phyloP scores from a whole-genome alignment of 768 basidiomycete genomes.

The Serendipita sp. region DNA sequence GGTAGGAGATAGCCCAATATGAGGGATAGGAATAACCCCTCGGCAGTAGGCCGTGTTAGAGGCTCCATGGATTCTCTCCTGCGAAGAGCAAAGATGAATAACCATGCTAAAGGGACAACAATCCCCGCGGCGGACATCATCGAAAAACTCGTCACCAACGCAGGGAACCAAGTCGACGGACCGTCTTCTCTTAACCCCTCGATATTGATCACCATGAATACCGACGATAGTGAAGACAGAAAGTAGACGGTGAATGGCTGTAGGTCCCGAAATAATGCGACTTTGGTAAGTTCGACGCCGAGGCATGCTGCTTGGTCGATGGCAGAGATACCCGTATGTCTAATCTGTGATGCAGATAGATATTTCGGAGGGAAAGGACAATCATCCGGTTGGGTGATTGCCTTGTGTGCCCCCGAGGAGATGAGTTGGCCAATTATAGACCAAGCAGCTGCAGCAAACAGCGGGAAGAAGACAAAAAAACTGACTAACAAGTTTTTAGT shows the following conservation, averaged over 20 bases:
- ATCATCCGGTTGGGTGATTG: neutral
- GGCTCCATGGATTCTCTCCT: neutral
- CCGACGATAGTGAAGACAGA: neutral
- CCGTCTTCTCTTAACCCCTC: neutral
- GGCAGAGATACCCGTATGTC: neutral
- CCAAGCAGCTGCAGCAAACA: neutral
- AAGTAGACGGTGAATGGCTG: conserved; percentile 1
- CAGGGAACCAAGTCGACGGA: neutral
- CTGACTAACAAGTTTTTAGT: neutral
- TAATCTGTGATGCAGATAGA: neutral
- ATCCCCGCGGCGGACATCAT: neutral
- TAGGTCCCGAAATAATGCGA: neutral
- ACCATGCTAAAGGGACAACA: neutral
- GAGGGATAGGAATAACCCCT: neutral
- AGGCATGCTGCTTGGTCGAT: neutral
- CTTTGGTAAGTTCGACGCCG: neutral
- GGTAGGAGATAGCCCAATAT: neutral
- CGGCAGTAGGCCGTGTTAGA: neutral
- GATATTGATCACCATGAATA: neutral
- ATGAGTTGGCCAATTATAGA: neutral
- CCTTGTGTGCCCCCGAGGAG: neutral
- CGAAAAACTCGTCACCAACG: neutral
- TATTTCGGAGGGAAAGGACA: conserved; percentile 4
- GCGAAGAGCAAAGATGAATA: neutral
- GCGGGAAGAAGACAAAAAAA: neutral